phyloP scores from a whole-genome alignment of 257 asterid species.

The Striga asiatica region DNA sequence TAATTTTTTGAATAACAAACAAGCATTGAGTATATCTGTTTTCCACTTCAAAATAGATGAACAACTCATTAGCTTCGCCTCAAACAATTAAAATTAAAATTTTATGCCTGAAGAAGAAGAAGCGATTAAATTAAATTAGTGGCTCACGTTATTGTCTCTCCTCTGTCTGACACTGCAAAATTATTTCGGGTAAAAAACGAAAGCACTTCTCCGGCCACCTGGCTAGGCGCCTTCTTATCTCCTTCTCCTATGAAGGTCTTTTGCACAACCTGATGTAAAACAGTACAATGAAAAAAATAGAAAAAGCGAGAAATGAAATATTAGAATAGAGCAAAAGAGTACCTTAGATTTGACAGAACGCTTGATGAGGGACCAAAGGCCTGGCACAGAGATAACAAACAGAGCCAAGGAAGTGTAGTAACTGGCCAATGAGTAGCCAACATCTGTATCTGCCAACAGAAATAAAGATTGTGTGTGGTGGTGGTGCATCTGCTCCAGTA shows the following conservation, averaged over 20 bases:
- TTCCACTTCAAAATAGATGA: too few species aligned
- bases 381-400: slow-evolving; percentile 89
- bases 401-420: slow-evolving; percentile 94
- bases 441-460: slow-evolving; percentile 52
- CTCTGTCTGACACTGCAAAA: slow-evolving; percentile 62
- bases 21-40: neutral
- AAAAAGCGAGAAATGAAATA: too few species aligned
- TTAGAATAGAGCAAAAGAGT: too few species aligned
- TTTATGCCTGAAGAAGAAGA: too few species aligned
- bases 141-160: slow-evolving; percentile 84
- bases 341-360: slow-evolving; percentile 98
- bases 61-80: neutral
- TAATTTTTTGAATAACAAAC: too few species aligned
- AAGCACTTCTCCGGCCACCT: slow-evolving; percentile 79
- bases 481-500: slow-evolving; percentile 34
- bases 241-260: slow-evolving; percentile 66
- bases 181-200: slow-evolving; percentile 86
- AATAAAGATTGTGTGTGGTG: slow-evolving; percentile 33
- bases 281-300: too few species aligned
- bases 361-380: slow-evolving; percentile 96
- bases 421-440: slow-evolving; percentile 80
- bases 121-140: neutral
- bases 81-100: too few species aligned
- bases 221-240: slow-evolving; percentile 43
- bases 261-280: slow-evolving; percentile 57